A percentile compares a stretch with the other conserved stretches of the same genome.
Conservation (phyloP, 2,329 filamentous ascomycete genomes). For the Pestalotiopsis sp. region DNA sequence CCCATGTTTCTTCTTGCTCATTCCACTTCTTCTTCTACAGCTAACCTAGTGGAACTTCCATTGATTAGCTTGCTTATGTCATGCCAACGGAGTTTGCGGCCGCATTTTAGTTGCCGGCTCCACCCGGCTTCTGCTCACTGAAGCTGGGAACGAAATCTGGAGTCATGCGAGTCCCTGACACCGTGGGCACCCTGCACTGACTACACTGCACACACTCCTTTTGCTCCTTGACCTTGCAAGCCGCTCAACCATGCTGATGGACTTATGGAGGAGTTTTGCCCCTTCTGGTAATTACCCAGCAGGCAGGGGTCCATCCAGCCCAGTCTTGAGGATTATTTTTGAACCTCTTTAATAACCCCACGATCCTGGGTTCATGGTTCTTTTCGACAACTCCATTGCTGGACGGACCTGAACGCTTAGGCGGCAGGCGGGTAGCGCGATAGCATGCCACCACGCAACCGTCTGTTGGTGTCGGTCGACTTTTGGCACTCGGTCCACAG, state of each 20-base stretch:
- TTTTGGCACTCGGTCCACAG: too few species aligned
- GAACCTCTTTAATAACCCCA: neutral
- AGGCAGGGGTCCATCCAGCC: neutral
- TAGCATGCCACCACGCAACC: too few species aligned
- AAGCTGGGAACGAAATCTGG: neutral
- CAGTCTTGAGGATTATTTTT: neutral
- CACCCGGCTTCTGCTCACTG: neutral
- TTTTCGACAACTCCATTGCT: neutral
- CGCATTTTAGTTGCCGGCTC: constrained; percentile 9
- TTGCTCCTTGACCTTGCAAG: neutral
- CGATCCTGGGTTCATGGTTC: neutral
- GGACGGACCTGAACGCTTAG: too few species aligned
- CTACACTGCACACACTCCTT: neutral
- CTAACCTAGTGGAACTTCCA: neutral
- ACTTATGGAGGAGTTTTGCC: neutral
- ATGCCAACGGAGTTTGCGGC: constrained; percentile 6
- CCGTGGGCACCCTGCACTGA: neutral
- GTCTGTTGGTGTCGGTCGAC: too few species aligned
- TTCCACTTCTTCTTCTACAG: neutral
- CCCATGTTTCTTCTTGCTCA: neutral
- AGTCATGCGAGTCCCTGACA: neutral
- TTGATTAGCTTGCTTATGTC: neutral
- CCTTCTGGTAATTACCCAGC: neutral
- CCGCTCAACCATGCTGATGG: neutral
- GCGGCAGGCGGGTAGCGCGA: too few species aligned